phyloP scores from a whole-genome alignment of 1,284 basidiomycete species.

The Malassezia psittaci region DNA sequence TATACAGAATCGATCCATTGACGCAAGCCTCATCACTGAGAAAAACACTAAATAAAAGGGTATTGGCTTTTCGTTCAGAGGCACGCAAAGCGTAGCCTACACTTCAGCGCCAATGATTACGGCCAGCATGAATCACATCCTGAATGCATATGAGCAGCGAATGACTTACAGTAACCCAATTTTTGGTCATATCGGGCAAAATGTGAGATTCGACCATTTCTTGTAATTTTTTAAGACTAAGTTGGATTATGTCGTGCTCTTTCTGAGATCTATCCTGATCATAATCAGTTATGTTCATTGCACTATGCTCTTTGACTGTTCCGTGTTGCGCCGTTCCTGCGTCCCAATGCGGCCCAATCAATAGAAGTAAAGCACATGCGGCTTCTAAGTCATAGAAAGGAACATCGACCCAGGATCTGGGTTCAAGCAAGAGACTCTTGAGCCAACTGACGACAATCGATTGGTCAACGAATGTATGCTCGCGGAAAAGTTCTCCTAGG shows the following conservation, averaged over 20 bases:
- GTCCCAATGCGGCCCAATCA: constrained; percentile 1
- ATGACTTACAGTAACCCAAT: constrained; percentile 5
- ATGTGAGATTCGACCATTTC: neutral
- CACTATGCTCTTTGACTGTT: too few relatives aligned
- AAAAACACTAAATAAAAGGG: too few relatives aligned
- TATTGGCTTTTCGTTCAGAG: too few relatives aligned
- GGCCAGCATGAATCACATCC: constrained; percentile 4
- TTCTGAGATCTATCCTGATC: too few relatives aligned
- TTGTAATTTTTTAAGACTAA: neutral
- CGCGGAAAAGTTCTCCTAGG: constrained; percentile 8
- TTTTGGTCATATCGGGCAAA: neutral
- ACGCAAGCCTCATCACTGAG: too few relatives aligned
- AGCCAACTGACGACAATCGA: constrained; percentile 6
- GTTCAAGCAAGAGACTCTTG: constrained; percentile 1
- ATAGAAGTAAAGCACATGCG: constrained; percentile 13
- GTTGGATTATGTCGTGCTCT: too few relatives aligned
- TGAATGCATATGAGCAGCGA: neutral
- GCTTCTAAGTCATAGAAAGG: constrained; percentile 12
- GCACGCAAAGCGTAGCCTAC: too few relatives aligned
- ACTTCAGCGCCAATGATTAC: neutral
- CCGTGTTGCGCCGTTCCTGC: neutral
- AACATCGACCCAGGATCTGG: constrained; percentile 6
- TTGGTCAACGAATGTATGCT: neutral
- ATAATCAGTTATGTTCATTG: too few relatives aligned
- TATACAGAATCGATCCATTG: too few relatives aligned